These are phyloP conservation scores for Lactarius hatsudake DNA, from an alignment of 768 basidiomycete species.

Conservation along the genomic window DNA sequence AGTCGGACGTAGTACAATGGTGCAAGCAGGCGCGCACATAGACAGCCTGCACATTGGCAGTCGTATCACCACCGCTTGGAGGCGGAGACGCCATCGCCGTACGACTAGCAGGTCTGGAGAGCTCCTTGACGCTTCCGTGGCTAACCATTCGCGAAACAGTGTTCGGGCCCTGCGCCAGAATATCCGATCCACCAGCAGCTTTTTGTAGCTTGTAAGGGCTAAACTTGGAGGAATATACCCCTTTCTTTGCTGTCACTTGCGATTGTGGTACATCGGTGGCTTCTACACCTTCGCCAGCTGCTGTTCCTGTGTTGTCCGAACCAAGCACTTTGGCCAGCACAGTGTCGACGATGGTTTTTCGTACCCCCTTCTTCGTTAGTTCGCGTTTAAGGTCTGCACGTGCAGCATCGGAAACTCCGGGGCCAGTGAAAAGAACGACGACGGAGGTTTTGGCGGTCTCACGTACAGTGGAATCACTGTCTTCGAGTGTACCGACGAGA, in stretches of 20 bases:
- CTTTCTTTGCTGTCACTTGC: slow-evolving; percentile 41
- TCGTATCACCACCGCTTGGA: slow-evolving; percentile 40
- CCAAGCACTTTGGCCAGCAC: slow-evolving; percentile 68
- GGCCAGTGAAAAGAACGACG: slow-evolving; percentile 81
- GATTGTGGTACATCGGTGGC: slow-evolving; percentile 43
- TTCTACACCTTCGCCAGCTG: slow-evolving; percentile 57
- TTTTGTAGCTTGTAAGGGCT: slow-evolving; percentile 57
- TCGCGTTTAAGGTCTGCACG: slow-evolving; percentile 93
- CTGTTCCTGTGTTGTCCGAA: slow-evolving; percentile 38
- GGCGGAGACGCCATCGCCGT: slow-evolving; percentile 45
- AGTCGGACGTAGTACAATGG: slow-evolving; percentile 4
- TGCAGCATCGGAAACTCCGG: slow-evolving; percentile 79
- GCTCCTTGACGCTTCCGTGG: slow-evolving; percentile 48
- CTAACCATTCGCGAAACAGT: slow-evolving; percentile 46
- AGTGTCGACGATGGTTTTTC: slow-evolving; percentile 82
- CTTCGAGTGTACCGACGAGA: slow-evolving; percentile 85
- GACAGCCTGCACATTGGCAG: slow-evolving; percentile 55
- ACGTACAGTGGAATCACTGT: slow-evolving; percentile 86
- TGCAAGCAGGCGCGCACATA: slow-evolving; percentile 51
- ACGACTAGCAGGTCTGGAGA: slow-evolving; percentile 59
- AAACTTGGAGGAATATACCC: slow-evolving; percentile 78
- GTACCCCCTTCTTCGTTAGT: slow-evolving; percentile 77
- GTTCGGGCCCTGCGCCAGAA: slow-evolving; percentile 30
- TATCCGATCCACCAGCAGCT: slow-evolving; percentile 32
- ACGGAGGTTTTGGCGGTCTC: slow-evolving; percentile 79